Evolutionary conservation across 2,329 filamentous ascomycete genomes (phyloP).

Genomic region (Cladophialophora chaetospira): DNA sequence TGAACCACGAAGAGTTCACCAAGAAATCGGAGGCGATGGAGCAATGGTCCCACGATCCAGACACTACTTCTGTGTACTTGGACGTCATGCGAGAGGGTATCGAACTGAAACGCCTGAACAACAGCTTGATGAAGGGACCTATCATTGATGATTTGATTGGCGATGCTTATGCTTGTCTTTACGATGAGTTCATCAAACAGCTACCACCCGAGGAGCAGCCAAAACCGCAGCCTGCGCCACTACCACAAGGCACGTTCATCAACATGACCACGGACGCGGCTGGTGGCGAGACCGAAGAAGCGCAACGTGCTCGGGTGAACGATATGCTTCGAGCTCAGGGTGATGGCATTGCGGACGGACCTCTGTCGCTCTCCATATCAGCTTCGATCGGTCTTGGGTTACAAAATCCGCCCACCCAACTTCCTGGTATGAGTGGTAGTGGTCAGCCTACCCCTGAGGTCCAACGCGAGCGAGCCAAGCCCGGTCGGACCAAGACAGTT

Average conservation of each 20-base stretch:
- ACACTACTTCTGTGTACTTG: constrained; percentile 52
- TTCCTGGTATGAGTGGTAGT: constrained; percentile 2
- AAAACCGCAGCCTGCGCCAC: constrained; percentile 12
- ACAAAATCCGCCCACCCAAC: constrained; percentile 11
- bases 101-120: constrained; percentile 78
- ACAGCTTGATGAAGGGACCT: constrained; percentile 79
- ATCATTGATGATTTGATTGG: constrained; percentile 91
- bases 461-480: constrained; percentile 20
- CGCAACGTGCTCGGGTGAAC: constrained; percentile 51
- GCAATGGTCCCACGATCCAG: constrained; percentile 56
- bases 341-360: constrained; percentile 28
- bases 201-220: constrained; percentile 31
- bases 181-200: constrained; percentile 62
- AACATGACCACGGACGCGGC: constrained; percentile 43
- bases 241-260: constrained; percentile 32
- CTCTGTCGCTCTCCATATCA: constrained; percentile 22
- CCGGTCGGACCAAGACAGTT: constrained; percentile 57
- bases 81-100: constrained; percentile 67
- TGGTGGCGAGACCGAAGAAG: constrained; percentile 46
- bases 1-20: constrained; percentile 67
- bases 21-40: constrained; percentile 62
- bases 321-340: constrained; percentile 46
- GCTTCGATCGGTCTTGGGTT: constrained; percentile 32
- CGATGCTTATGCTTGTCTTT: constrained; percentile 81
- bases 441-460: constrained; percentile 19